Percentiles rank a stretch among this genome's conserved stretches.
These are phyloP conservation scores for Gomphus bonarii DNA, from an alignment of 1,284 basidiomycete species.

Conservation along the genomic window DNA sequence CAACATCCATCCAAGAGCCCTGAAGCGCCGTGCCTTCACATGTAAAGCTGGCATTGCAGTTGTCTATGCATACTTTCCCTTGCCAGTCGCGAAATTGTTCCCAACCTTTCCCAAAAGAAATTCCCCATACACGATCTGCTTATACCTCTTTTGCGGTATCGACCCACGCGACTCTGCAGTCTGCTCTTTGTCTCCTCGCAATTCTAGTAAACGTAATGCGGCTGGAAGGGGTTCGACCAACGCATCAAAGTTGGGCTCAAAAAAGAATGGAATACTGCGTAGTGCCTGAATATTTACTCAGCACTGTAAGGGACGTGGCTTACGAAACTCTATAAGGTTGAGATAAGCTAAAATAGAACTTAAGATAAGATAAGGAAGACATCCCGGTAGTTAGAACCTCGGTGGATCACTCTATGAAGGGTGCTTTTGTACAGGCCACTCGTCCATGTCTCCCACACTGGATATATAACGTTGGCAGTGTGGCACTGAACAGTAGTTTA, in stretches of 20 bases:
- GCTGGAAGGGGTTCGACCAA: slow-evolving; percentile 48
- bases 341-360: background rate
- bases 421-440: slow-evolving; percentile 71
- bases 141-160: slow-evolving; percentile 22
- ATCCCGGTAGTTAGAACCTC: slow-evolving; percentile 61
- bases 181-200: slow-evolving; percentile 12
- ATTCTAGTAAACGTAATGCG: slow-evolving; percentile 36
- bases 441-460: slow-evolving; percentile 80
- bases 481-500: no score
- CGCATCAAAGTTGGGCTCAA: slow-evolving; percentile 73
- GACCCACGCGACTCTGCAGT: slow-evolving; percentile 5
- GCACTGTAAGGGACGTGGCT: slow-evolving; percentile 18
- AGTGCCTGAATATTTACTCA: background rate
- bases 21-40: slow-evolving; percentile 14
- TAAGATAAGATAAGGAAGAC: background rate
- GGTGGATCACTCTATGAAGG: slow-evolving; percentile 70
- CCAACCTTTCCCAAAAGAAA: slow-evolving; percentile 65
- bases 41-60: slow-evolving; percentile 14
- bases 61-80: slow-evolving; percentile 26
- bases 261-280: slow-evolving; percentile 71
- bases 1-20: background rate
- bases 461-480: background rate
- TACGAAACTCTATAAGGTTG: slow-evolving; percentile 42
- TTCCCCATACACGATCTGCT: slow-evolving; percentile 60
- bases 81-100: slow-evolving; percentile 48